Evolutionary conservation across 1,139 yeast genomes (phyloP), one percentile per base, ranked within the genome.

Genomic region (Suhomyces atakaporum): DNA sequence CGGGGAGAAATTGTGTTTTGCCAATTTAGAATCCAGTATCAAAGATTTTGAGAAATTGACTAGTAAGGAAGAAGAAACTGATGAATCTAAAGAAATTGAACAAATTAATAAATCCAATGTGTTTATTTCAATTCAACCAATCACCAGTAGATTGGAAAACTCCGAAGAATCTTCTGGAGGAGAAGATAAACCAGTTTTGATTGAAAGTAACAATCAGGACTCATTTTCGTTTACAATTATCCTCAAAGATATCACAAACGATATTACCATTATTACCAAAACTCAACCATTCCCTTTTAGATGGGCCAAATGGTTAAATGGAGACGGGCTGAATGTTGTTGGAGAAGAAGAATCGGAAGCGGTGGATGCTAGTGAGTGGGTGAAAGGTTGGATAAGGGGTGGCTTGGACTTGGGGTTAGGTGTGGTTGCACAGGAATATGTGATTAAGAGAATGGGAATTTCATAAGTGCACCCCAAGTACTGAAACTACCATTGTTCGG

Each of bases 341-440:
- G 56, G 47, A 4, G 60, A 50, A 7, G 50, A 16, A 4, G 70
- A 60, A 11, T 71, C 61, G 8, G 52, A 47, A 4, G 76, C 68
- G n/a, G 77, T 89, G 27, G 96, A 90, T 58, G 97, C 97, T 9
- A 73, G 88, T 35, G 96, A 87, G 46, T 92, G 98, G 98, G 95
- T 92, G n/a, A 74, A 78, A 35, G 92, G 80, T 42, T 90, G 97
- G 97, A 75, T 92, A 27, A 84, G 79, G 52, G 87, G 85, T 49
- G 95, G 96, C 0, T 69, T 92, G 38, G 79, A 81, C 21, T 72
- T 89, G 47, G 73, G 89, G 22, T 77, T 90, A 45, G 97, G 96
- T 7, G 84, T 87, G 1, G 67, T 87, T 25, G 95, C 97, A 1
- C 98, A 92, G 60, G 79, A 82, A 53, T 92, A 92, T 58, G 95